Percentiles rank a stretch among this genome's conserved stretches.
Conservation (phyloP, 1,284 basidiomycete species). For the Heterobasidion parviporum region DNA sequence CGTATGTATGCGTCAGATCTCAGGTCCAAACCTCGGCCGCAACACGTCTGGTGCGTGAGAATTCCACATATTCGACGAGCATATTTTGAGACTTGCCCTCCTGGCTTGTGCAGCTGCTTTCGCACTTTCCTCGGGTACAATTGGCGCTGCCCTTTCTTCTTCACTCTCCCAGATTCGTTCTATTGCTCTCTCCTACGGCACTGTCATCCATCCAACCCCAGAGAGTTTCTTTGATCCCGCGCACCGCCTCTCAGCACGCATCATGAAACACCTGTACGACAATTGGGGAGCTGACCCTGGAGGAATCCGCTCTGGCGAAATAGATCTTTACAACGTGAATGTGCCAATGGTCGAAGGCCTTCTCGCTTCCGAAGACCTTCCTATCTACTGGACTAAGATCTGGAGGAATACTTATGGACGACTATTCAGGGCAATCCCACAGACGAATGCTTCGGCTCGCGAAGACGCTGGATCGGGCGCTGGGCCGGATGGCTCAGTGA, state of each 20-base stretch:
- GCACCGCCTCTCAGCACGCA: slow-evolving; percentile 54
- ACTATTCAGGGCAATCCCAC: slow-evolving; percentile 51
- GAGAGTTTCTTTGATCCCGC: slow-evolving; percentile 55
- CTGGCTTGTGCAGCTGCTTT: slow-evolving; percentile 60
- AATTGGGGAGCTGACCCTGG: slow-evolving; percentile 71
- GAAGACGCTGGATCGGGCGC: slow-evolving; percentile 23
- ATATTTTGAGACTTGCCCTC: background rate
- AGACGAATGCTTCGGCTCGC: slow-evolving; percentile 11
- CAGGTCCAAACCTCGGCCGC: slow-evolving; percentile 71
- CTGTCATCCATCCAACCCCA: slow-evolving; percentile 66
- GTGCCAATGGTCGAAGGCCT: slow-evolving; percentile 67
- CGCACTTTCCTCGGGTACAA: slow-evolving; percentile 81
- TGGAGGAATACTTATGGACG: slow-evolving; percentile 73
- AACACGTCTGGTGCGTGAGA: slow-evolving; percentile 62
- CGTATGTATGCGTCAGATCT: slow-evolving; percentile 38
- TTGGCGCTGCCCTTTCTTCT: slow-evolving; percentile 82
- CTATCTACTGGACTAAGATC: slow-evolving; percentile 67
- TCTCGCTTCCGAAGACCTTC: slow-evolving; percentile 43
- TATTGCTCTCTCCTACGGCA: slow-evolving; percentile 82
- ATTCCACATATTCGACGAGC: background rate
- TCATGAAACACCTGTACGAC: slow-evolving; percentile 67
- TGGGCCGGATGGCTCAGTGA: slow-evolving; percentile 32
- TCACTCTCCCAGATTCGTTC: slow-evolving; percentile 64
- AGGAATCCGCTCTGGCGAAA: slow-evolving; percentile 52
- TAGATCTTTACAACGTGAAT: slow-evolving; percentile 79